Percentiles rank a stretch among this genome's conserved stretches.
Evolutionary conservation across 2,329 filamentous ascomycete genomes (phyloP).

Genomic region (Pestalotiopsis sp.): DNA sequence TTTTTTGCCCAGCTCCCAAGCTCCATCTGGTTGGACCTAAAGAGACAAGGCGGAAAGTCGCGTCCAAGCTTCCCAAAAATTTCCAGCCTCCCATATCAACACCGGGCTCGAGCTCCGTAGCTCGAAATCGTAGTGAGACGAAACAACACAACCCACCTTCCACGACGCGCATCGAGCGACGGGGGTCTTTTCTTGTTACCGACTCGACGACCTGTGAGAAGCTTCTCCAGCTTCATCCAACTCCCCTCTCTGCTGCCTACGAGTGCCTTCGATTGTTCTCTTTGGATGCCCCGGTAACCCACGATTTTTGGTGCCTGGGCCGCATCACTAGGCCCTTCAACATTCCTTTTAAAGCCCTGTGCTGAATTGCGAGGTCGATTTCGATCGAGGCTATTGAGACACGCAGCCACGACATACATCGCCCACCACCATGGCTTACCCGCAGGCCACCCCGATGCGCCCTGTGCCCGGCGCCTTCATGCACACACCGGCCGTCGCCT

Average conservation of each 20-base stretch:
- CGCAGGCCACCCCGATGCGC: constrained; percentile 67
- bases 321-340: constrained; percentile 21
- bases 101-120: background rate
- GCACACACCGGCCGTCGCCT: constrained; percentile 69
- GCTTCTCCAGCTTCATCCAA: constrained; percentile 2
- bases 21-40: constrained; percentile 7
- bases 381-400: constrained; percentile 20
- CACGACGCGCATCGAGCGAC: constrained; percentile 4
- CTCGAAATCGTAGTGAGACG: constrained; percentile 7
- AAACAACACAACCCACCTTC: constrained; percentile 2
- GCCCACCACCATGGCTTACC: constrained; percentile 52
- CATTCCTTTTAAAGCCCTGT: constrained; percentile 2
- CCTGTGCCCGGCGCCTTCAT: constrained; percentile 76
- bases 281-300: constrained; percentile 34
- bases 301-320: constrained; percentile 22
- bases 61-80: constrained; percentile 29
- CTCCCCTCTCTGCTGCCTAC: background rate
- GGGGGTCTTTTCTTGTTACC: background rate
- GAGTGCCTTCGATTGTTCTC: constrained; percentile 17
- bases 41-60: constrained; percentile 19
- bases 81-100: constrained; percentile 24
- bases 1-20: background rate
- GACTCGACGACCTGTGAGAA: background rate
- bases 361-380: background rate
- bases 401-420: constrained; percentile 12